These are phyloP conservation scores for Phytophthora pinifolia DNA, from an alignment of 352 stramenopile species.

Conservation along the genomic window DNA sequence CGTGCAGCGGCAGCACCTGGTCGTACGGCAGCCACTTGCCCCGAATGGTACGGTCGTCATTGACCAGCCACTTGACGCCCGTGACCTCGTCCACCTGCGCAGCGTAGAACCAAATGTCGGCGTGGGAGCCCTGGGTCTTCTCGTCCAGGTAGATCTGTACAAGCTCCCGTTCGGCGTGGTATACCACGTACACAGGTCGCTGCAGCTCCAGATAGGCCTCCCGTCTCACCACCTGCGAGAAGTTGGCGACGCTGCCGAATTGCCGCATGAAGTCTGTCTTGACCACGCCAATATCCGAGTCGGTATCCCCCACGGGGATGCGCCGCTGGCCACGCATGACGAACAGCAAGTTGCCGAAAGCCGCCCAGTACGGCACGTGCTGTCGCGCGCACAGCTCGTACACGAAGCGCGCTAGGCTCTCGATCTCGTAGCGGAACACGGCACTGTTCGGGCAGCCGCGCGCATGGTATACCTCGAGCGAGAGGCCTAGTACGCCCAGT, in stretches of 20 bases:
- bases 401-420: conserved; percentile 61
- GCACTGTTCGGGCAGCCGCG: conserved; percentile 61
- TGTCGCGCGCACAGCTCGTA: conserved; percentile 55
- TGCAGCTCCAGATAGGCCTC: conserved; percentile 54
- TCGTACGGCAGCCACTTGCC: conserved; percentile 65
- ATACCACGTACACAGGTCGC: conserved; percentile 49
- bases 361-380: conserved; percentile 61
- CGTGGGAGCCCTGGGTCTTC: conserved; percentile 55
- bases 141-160: conserved; percentile 65
- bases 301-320: conserved; percentile 75
- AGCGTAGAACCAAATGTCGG: conserved; percentile 79
- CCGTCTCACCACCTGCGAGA: conserved; percentile 43
- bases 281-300: conserved; percentile 75
- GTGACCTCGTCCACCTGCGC: conserved; percentile 44
- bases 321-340: conserved; percentile 59
- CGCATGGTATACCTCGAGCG: conserved; percentile 64
- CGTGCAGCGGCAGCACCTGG: conserved; percentile 56
- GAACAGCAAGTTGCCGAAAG: conserved; percentile 78
- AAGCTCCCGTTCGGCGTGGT: conserved; percentile 52
- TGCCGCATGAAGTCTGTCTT: conserved; percentile 53
- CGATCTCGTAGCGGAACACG: conserved; percentile 73
- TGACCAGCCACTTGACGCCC: conserved; percentile 53
- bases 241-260: conserved; percentile 57
- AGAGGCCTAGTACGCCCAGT: conserved; percentile 40
- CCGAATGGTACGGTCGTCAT: conserved; percentile 72